These are phyloP conservation scores for Hypoxylon sp. DNA, from an alignment of 2,329 filamentous ascomycete genomes.

Conservation along the genomic window DNA sequence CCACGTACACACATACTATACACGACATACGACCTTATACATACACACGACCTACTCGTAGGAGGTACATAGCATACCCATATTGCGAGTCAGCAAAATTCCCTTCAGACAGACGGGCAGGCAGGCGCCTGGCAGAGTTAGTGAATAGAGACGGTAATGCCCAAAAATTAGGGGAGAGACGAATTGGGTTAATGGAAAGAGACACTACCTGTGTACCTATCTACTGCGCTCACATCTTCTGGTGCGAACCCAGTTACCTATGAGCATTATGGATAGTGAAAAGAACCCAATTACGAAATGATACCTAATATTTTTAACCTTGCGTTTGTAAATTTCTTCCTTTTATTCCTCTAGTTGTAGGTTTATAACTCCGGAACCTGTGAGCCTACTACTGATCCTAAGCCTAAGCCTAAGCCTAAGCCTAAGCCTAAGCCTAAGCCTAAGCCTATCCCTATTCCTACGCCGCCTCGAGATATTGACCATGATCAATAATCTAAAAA, in stretches of 20 bases:
- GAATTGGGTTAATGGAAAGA: neutral
- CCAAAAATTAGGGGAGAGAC: neutral
- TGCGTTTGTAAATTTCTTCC: too few relatives aligned
- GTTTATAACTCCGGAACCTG: neutral
- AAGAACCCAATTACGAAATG: neutral
- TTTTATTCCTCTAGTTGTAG: neutral
- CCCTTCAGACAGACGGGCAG: neutral
- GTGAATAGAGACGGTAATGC: neutral
- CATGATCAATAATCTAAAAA: neutral
- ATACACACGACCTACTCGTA: neutral
- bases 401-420: too few relatives aligned
- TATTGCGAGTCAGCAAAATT: slow-evolving; percentile 4
- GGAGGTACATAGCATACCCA: slow-evolving; percentile 1
- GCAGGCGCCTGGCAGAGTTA: neutral
- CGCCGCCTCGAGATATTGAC: neutral
- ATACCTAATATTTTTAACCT: neutral
- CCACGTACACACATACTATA: neutral
- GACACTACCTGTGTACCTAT: neutral
- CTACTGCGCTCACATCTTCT: neutral
- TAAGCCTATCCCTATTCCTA: too few relatives aligned
- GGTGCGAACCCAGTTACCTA: neutral
- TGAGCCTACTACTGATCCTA: neutral
- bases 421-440: too few relatives aligned
- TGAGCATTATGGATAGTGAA: neutral
- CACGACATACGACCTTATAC: neutral